Conservation (phyloP, 1,284 basidiomycete genomes). For the Malassezia brasiliensis region DNA sequence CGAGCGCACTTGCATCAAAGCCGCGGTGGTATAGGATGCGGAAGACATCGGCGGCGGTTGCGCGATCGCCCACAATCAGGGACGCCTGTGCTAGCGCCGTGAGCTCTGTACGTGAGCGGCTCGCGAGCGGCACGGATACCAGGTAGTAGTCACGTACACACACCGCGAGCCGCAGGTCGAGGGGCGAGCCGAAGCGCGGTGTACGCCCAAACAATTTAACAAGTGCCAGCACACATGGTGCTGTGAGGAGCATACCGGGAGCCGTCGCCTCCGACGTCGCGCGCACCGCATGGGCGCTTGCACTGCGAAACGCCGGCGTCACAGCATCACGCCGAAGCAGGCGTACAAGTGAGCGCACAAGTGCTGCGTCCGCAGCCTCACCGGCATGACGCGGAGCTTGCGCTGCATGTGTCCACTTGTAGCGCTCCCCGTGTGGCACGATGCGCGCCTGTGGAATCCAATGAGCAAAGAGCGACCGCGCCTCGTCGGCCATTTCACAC, state of each 20-base stretch:
- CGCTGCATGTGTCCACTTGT: background rate
- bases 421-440: background rate
- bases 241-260: background rate
- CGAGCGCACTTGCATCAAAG: slow-evolving; percentile 6
- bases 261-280: background rate
- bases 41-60: background rate
- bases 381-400: background rate
- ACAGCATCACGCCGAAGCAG: background rate
- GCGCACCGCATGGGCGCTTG: background rate
- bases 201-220: slow-evolving; percentile 5
- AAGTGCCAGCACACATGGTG: slow-evolving; percentile 7
- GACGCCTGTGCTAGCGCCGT: slow-evolving; percentile 16
- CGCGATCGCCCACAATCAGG: slow-evolving; percentile 2
- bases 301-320: background rate
- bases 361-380: background rate
- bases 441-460: background rate
- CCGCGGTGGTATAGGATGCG: background rate
- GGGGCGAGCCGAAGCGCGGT: background rate
- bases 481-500: background rate
- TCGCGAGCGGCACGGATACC: background rate
- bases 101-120: slow-evolving; percentile 1
- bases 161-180: background rate
- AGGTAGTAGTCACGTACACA: slow-evolving; percentile 12
- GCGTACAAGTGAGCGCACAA: background rate
- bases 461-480: background rate